Conservation (phyloP, 78 protist genomes). For the Cavenderia fasciculata region DNA sequence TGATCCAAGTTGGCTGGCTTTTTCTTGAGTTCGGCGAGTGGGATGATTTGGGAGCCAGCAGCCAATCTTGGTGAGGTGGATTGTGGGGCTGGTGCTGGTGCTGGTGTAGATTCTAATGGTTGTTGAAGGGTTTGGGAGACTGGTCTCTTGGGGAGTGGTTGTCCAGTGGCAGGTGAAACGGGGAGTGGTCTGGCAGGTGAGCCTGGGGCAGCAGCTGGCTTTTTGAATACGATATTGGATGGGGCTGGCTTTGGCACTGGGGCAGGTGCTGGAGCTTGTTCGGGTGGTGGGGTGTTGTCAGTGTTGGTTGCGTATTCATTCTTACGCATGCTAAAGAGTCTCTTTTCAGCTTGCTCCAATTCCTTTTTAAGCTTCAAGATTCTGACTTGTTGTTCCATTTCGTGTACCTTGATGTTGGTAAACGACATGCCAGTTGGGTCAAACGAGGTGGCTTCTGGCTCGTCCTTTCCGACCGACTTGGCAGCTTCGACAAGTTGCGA, state of each 20-base stretch:
- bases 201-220: not conserved
- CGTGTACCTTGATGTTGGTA: constrained; percentile 47
- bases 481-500: constrained; percentile 74
- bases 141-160: not conserved
- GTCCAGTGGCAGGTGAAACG: constrained; percentile 20
- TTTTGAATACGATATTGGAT: too few relatives aligned
- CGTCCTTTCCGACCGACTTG: constrained; percentile 34
- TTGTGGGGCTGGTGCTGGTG: constrained; percentile 16
- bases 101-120: not conserved
- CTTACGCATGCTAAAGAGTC: constrained; percentile 69
- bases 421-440: constrained; percentile 29
- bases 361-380: constrained; percentile 72
- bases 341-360: constrained; percentile 72
- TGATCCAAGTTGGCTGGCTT: constrained; percentile 58
- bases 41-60: constrained; percentile 29
- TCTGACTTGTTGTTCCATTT: constrained; percentile 81
- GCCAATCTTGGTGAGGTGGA: constrained; percentile 21
- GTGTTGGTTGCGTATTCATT: constrained; percentile 50
- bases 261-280: constrained; percentile 4
- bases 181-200: not conserved
- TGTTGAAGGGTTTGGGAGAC: not conserved
- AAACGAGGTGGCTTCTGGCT: not conserved
- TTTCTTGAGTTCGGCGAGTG: constrained; percentile 38
- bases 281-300: not conserved
- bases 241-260: constrained; percentile 30